Base-by-base conservation (phyloP, 768 basidiomycete genomes). In the Leccinum longicurvipes region DNA sequence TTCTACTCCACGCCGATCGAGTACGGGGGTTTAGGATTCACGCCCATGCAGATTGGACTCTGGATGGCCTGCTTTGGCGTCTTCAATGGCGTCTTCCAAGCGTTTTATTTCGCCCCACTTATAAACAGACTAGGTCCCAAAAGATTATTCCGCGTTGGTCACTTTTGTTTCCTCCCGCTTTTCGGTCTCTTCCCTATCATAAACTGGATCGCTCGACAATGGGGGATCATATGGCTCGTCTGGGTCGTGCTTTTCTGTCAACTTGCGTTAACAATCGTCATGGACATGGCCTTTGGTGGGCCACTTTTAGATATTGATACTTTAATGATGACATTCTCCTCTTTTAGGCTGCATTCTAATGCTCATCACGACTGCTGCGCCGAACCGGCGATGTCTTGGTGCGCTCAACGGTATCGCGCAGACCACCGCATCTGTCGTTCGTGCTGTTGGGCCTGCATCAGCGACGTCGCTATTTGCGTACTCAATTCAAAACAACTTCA, bases 361-460 rank as follows among this genome's bases (percentile, higher is more conserved):
- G 58, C 86, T 82, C 62, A 84, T 90, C 56, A 77, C 81, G 11
- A 79, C 82, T 24, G 75, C 87, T 25, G 75, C 88, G 0, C 87
- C 89, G 7, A 87, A 87, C 60, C 76, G 77, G 51, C 79, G 82
- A 28, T 82, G 82, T 4, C 76, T 89, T n/a, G 88, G 87, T 36
- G 78, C 85, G 6, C 84, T 83, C 21, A 87, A 89, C 60, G 88
- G 88, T 31, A 64, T 67, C 17, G 63, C 63, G 47, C 72, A 70
- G 58, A 67, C 63, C 45, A 63, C 62, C 11, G 71, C 66, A 27
- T 67, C 73, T 10, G 21, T 71, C 12, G 62, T 62, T 32, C 67
- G 72, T 39, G 70, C 74, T 6, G 9, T 76, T 41, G 75, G 70
- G 14, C 74, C 74, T 21, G 71, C 68, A 5, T 25, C 56, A 6